A percentile compares a stretch with the other conserved stretches of the same genome.
Evolutionary conservation across 345 rosid genomes (phyloP).

Genomic region (Citrus sp.): DNA sequence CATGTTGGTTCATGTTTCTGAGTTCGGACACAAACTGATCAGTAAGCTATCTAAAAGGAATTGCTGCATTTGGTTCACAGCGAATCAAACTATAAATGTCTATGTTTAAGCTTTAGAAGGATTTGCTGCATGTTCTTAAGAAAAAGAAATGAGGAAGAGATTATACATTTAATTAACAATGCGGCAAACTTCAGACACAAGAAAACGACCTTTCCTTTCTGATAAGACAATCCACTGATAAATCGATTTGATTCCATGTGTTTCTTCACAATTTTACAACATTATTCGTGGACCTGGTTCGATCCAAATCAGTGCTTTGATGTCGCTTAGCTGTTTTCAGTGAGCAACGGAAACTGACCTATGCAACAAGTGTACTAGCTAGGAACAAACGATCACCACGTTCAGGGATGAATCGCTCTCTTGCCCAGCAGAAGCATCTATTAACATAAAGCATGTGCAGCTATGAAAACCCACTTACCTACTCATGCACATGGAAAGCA

Average conservation of each 20-base stretch:
- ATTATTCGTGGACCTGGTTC: background rate
- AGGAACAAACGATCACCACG: background rate
- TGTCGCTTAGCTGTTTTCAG: background rate
- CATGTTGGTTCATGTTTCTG: conserved; percentile 16
- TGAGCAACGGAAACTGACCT: background rate
- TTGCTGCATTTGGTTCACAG: background rate
- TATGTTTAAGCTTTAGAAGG: too few species aligned
- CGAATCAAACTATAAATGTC: too few species aligned
- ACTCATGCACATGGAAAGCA: background rate
- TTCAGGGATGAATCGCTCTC: background rate
- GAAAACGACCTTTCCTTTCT: background rate
- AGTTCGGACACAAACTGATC: background rate
- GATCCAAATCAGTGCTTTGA: background rate
- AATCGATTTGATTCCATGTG: background rate
- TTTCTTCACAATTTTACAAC: background rate
- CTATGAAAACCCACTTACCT: background rate
- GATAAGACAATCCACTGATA: background rate
- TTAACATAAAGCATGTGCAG: background rate
- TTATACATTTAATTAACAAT: background rate
- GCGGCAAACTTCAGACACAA: background rate
- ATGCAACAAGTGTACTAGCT: too few species aligned
- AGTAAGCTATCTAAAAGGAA: background rate
- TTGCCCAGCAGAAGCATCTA: background rate
- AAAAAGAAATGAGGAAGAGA: background rate
- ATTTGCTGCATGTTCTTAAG: too few species aligned